Base-by-base conservation (phyloP, 139 green algal species). In the Spirogloea muscicola region DNA sequence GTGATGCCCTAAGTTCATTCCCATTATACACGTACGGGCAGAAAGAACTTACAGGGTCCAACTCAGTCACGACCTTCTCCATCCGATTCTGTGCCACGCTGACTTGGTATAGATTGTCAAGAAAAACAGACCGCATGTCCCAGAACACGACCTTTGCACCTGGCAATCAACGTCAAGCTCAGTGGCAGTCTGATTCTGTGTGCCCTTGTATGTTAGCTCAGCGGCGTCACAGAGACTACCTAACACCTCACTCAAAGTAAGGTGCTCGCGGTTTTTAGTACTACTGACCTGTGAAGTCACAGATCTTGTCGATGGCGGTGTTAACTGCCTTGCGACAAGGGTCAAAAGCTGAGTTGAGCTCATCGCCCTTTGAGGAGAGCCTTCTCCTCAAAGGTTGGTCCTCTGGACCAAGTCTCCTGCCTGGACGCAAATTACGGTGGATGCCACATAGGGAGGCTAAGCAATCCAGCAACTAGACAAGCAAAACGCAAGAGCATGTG, bases 81-180 rank as follows among this genome's bases (percentile, higher is more conserved):
- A 77, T 74, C 4, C 69, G 59, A 0, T 21, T 41, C 0, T 37
- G 37, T 0, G 21, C 42, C 10, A 89, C 82, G 25, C 81, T 81
- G 58, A 86, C 81, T 41, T 77, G 71, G 70, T 92, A 93, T 76
- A 93, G 73, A 27, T 68, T 67, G 69, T 90, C 83, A 60, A 90
- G 82, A 63, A 91, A 84, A 18, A 39, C 16, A 43, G 59, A 31
- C 3, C 88, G 73, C 82, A 91, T 65, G 75, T 93, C 87, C 67
- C 81, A 87, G 49, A 83, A 93, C 48, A 93, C 74, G 10, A 86
- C 49, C 82, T 90, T 77, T 18, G 69, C 69, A 18, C 55, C 69
- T 76, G 67, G n/a, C n/a, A n/a, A n/a, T n/a, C n/a, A n/a, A n/a
- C n/a, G n/a, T n/a, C n/a, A n/a, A n/a, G n/a, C n/a, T n/a, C n/a